Conservation (phyloP, 2,329 filamentous ascomycete genomes). For the Pleurostoma richardsiae region DNA sequence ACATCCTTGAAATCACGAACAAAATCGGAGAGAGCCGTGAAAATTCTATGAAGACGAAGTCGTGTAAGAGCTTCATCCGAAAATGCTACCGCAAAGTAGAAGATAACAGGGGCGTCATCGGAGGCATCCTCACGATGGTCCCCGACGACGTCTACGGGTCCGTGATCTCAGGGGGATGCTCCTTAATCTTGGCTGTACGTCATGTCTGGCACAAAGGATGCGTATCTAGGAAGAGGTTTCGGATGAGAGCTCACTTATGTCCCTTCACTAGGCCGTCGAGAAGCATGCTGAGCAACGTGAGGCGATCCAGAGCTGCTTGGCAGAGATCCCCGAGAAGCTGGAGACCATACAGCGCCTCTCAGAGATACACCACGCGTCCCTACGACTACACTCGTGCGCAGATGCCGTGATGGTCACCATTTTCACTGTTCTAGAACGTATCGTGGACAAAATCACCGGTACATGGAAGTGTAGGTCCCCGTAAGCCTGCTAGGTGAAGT, state of each 20-base stretch:
- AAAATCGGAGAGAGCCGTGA: conserved; percentile 4
- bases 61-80: conserved; percentile 8
- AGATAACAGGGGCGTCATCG: not conserved
- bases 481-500: not conserved
- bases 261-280: conserved; percentile 6
- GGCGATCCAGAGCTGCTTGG: conserved; percentile 5
- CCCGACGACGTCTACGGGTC: conserved; percentile 10
- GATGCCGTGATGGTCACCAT: conserved; percentile 9
- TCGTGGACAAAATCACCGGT: conserved; percentile 2
- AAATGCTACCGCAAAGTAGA: conserved; percentile 3
- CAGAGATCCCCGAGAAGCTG: conserved; percentile 8
- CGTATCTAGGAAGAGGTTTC: no score
- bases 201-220: not conserved
- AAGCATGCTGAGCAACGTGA: conserved; percentile 6
- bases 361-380: conserved; percentile 5
- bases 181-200: conserved; percentile 9
- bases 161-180: conserved; percentile 10
- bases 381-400: conserved; percentile 1
- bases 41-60: not conserved
- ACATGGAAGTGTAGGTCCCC: not conserved
- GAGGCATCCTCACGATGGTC: conserved; percentile 6
- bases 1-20: conserved; percentile 2
- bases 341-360: conserved; percentile 6
- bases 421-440: conserved; percentile 8
- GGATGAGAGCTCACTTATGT: not conserved